These are phyloP conservation scores for Cavenderia fasciculata DNA, from an alignment of 78 protist species.

Conservation along the genomic window DNA sequence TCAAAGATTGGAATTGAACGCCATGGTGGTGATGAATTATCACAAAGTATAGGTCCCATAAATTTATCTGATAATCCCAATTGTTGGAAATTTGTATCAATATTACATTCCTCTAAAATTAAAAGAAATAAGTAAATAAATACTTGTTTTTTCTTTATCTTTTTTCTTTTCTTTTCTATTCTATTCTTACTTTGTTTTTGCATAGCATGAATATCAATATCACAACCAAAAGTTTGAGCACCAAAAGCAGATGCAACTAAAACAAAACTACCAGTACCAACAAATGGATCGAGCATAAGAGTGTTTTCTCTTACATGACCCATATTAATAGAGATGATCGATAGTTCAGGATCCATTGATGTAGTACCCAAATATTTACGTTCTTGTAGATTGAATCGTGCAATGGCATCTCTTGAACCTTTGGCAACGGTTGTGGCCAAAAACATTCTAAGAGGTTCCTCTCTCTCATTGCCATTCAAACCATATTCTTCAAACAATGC, in stretches of 20 bases:
- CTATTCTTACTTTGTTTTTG: conserved; percentile 52
- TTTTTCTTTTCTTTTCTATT: too few relatives aligned
- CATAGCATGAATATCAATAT: conserved; percentile 84
- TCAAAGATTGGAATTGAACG: conserved; percentile 54
- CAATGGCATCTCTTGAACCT: conserved; percentile 49
- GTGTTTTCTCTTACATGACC: conserved; percentile 62
- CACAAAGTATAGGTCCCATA: conserved; percentile 45
- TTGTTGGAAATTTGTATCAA: conserved; percentile 78
- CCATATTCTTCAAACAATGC: conserved; percentile 37
- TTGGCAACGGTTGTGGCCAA: neutral
- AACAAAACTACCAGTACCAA: conserved; percentile 83
- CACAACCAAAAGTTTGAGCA: conserved; percentile 85
- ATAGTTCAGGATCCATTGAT: conserved; percentile 87
- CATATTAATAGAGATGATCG: conserved; percentile 82
- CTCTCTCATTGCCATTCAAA: neutral
- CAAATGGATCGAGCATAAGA: conserved; percentile 85
- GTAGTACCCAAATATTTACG: conserved; percentile 87
- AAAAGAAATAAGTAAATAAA: neutral
- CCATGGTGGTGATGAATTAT: conserved; percentile 63
- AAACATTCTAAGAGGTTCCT: neutral
- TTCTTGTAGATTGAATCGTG: conserved; percentile 45
- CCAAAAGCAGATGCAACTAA: conserved; percentile 85
- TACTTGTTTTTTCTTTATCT: too few relatives aligned
- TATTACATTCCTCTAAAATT: conserved; percentile 45
- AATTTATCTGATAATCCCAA: conserved; percentile 8